Base-by-base conservation (phyloP, 1,284 basidiomycete genomes). In the Sanghuangporus weigelae region DNA sequence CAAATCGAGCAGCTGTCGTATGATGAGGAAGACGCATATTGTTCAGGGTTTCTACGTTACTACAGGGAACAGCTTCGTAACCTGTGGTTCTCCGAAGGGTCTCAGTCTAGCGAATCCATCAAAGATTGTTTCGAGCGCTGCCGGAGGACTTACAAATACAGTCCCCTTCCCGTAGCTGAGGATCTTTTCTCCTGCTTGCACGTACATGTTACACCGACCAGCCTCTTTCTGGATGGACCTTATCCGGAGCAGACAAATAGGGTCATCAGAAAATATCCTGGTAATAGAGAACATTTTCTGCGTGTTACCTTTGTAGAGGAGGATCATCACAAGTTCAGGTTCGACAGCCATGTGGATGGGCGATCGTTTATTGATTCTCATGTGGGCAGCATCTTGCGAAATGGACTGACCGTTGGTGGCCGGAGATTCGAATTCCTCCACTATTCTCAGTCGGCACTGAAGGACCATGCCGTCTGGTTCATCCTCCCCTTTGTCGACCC, bases 221-320 rank as follows among this genome's bases (percentile, higher is more conserved):
- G 79, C 0, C 78, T 84, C 66, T 70, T 73, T 51, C 75, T 89
- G 26, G 80, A 82, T 50, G 89, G 90, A 0, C 87, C 87, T 2
- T 81, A 80, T 65, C 79, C 78, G 1, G 87, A 90, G 67, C 81
- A 84, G 23, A 85, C 85, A 0, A 92, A 91, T 68, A 76, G 87
- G 12, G 81, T 90, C 35, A 79, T 87, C 59, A 78, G 84, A 21
- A 70, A 69, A n/a, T 85, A 82, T 66, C 70, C 73, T 0, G 71
- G 76, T 40, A 71, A 84, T 62, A 80, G 83, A 48, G 77, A 82
- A 54, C 77, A 74, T 39, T 90, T 90, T 70, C 68, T 91, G 7
- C 84, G 87, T 12, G 86, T 90, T 55, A 79, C 76, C 57, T 88
- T 89, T 71, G 74, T 77, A 21, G 85, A 88, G 51, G 87, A 90